Evolutionary conservation across 306 rosid genomes (phyloP).

Genomic region (Gastrolobium villosum): DNA sequence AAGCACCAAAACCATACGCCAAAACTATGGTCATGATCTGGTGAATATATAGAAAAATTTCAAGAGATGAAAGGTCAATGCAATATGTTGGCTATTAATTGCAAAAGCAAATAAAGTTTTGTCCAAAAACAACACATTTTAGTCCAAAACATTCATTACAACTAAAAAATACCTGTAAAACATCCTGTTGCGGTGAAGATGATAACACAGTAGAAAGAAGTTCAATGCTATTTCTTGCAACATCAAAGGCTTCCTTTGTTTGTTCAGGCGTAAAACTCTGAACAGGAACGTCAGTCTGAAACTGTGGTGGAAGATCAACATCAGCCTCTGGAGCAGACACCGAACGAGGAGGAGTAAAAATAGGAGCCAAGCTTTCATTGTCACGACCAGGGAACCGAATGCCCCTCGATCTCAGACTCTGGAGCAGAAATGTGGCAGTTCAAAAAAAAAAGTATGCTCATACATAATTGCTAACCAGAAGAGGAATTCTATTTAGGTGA

Average conservation of each 20-base stretch:
- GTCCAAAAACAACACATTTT: background rate
- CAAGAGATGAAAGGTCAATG: background rate
- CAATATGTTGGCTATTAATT: background rate
- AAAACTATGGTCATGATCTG: background rate
- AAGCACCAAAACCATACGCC: conserved; percentile 9
- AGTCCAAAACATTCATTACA: conserved; percentile 9
- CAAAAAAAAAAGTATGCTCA: background rate
- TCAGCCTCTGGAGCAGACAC: conserved; percentile 65
- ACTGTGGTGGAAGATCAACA: conserved; percentile 58
- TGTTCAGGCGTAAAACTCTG: conserved; percentile 79
- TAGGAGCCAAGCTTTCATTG: conserved; percentile 96
- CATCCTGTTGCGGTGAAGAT: conserved; percentile 94
- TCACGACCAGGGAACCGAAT: conserved; percentile 96
- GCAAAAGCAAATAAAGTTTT: conserved; percentile 8
- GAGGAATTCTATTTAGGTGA: background rate
- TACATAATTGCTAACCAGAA: background rate
- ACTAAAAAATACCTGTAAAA: conserved; percentile 64
- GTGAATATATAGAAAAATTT: background rate
- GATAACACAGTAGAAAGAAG: conserved; percentile 90
- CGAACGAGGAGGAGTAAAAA: conserved; percentile 89
- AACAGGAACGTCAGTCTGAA: conserved; percentile 64
- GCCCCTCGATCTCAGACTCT: conserved; percentile 97
- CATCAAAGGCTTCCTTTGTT: conserved; percentile 93
- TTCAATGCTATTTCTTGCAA: conserved; percentile 94
- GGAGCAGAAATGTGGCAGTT: conserved; percentile 43